phyloP scores from a whole-genome alignment of 2,329 filamentous ascomycete species.

The Cladosporium sp. region DNA sequence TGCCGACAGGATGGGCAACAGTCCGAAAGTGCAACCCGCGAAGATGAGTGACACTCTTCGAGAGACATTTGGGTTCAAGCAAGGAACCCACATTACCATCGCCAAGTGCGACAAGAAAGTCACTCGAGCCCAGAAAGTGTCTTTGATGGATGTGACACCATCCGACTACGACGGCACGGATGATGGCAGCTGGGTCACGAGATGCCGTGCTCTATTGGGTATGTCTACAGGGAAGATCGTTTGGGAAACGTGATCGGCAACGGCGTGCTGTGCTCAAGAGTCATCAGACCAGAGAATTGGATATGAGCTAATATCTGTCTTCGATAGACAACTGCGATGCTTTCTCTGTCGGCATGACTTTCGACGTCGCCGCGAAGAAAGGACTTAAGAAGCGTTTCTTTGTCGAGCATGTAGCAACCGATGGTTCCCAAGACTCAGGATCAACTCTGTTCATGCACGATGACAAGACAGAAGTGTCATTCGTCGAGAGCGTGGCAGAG shows the following conservation, averaged over 20 bases:
- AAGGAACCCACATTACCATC: slow-evolving; percentile 64
- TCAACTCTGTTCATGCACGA: slow-evolving; percentile 16
- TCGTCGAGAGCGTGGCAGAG: slow-evolving; percentile 4
- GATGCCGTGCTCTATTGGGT: slow-evolving; percentile 11
- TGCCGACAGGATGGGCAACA: slow-evolving; percentile 42
- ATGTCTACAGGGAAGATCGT: neutral
- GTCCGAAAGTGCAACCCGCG: slow-evolving; percentile 59
- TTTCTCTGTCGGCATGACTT: slow-evolving; percentile 62
- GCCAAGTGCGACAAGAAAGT: slow-evolving; percentile 46
- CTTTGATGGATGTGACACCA: slow-evolving; percentile 54
- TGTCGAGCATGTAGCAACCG: slow-evolving; percentile 48
- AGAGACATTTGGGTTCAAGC: slow-evolving; percentile 63
- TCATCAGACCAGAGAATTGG: neutral
- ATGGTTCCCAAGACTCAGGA: slow-evolving; percentile 15
- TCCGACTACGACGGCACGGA: slow-evolving; percentile 23
- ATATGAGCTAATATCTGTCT: neutral
- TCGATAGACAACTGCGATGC: slow-evolving; percentile 56
- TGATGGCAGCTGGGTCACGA: slow-evolving; percentile 31
- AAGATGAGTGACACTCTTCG: slow-evolving; percentile 69
- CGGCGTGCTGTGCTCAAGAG: too few relatives aligned
- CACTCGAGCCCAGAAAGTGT: slow-evolving; percentile 51
- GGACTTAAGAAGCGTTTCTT: slow-evolving; percentile 57
- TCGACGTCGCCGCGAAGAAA: slow-evolving; percentile 57
- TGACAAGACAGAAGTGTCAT: slow-evolving; percentile 19
- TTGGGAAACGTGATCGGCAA: too few relatives aligned